Evolutionary conservation across 768 basidiomycete genomes (phyloP), one percentile per base, ranked within the genome.

Genomic region (Leccinum imitatum): DNA sequence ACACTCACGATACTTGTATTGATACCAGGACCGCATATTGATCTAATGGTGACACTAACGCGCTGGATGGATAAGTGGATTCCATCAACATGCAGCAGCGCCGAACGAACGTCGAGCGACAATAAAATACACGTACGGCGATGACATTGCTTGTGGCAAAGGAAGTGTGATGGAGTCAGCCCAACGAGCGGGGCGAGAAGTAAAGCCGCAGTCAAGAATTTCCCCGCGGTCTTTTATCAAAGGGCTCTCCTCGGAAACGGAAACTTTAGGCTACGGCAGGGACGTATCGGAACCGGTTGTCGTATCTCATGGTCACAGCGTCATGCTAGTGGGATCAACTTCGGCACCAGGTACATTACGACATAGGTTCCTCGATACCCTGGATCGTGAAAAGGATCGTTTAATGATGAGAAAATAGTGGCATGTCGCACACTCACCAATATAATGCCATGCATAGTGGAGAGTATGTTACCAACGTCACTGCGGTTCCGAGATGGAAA

Each of bases 1-100:
- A 27, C n/a, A 56, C 61, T 60, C 41, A 62, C 61, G 59, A 60
- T 2, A 62, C 35, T n/a, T 62, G 41, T 37, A 56, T 41, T 53
- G 54, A 27, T 19, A 60, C 61, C 17, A 52, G 27, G 31, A 59
- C 25, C 21, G 39, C 33, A 48, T 55, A 46, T 53, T 39, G 37
- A 30, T 44, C 21, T 8, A 25, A 10, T 13, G 39, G 19, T n/a
- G 30, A 30, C 15, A 21, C 53, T 4, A 4, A 15, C 39, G 10
- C 25, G 21, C 57, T 55, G 19, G n/a, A 55, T 50, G 19, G 37
- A 21, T 6, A 15, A 5, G 27, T 30, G 19, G 1, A 19, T 50
- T 14, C 10, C 54, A 19, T 48, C 19, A 30, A 10, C 25, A 50
- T 50, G 19, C 41, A 30, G 3, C n/a, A n/a, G 19, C 6, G 25